A percentile compares a stretch with the other conserved stretches of the same genome.
phyloP scores from a whole-genome alignment of 768 basidiomycete species.

The Xerocomellus amylosporus region DNA sequence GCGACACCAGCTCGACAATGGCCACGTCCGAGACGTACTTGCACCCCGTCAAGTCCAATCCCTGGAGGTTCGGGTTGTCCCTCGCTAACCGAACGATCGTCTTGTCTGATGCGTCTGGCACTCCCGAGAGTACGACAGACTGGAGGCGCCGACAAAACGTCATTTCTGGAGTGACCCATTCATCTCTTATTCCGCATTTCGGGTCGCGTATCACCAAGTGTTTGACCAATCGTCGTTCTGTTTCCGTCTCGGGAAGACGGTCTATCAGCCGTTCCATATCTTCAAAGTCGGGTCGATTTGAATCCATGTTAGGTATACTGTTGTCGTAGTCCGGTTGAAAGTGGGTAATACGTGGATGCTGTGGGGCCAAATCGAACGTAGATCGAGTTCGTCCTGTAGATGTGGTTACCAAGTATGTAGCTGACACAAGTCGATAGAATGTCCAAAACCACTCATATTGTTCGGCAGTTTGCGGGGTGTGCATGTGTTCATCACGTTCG shows the following conservation, averaged over 20 bases:
- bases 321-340: background rate
- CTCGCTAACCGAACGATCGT: slow-evolving; percentile 63
- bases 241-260: slow-evolving; percentile 55
- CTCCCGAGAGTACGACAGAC: slow-evolving; percentile 66
- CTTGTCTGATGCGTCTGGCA: slow-evolving; percentile 63
- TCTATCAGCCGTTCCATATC: slow-evolving; percentile 60
- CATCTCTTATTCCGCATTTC: slow-evolving; percentile 47
- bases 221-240: slow-evolving; percentile 57
- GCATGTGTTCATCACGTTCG: background rate
- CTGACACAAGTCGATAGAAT: background rate
- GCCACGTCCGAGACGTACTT: slow-evolving; percentile 73
- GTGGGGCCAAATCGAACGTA: background rate
- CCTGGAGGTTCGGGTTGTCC: slow-evolving; percentile 63
- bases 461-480: slow-evolving; percentile 26
- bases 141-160: slow-evolving; percentile 61
- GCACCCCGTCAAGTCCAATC: slow-evolving; percentile 77
- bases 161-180: slow-evolving; percentile 57
- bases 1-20: slow-evolving; percentile 65
- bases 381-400: background rate
- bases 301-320: slow-evolving; percentile 21
- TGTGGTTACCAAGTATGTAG: background rate
- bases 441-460: background rate
- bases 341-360: background rate
- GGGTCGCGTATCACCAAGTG: slow-evolving; percentile 54
- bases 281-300: slow-evolving; percentile 29